Evolutionary conservation across 139 green algal species (phyloP).

Genomic region (Coelastrella sp.): DNA sequence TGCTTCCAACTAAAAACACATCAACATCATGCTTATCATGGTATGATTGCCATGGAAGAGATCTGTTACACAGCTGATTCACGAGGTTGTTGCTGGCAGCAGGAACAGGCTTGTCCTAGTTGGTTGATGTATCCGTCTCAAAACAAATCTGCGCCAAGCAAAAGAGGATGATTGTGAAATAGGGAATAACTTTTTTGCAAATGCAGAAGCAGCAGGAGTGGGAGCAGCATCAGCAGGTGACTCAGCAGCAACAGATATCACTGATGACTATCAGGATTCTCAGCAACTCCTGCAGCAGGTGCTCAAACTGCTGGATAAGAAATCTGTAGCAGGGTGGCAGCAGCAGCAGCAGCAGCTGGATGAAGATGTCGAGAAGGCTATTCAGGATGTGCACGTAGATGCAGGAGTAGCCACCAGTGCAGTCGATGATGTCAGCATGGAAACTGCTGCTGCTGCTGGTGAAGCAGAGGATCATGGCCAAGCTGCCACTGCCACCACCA

Average conservation of each 20-base stretch:
- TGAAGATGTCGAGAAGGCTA: background rate
- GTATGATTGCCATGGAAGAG: too few relatives aligned
- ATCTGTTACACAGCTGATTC: too few relatives aligned
- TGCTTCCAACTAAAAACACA: too few relatives aligned
- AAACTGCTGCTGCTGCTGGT: background rate
- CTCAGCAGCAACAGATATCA: background rate
- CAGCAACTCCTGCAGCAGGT: conserved; percentile 15
- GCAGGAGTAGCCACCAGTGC: background rate
- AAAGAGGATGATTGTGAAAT: too few relatives aligned
- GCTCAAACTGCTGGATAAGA: background rate
- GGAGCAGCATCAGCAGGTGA: background rate
- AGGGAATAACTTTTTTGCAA: too few relatives aligned
- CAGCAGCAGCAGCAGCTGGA: conserved; percentile 15
- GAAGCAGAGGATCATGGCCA: background rate
- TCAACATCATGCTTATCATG: too few relatives aligned
- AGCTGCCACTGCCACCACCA: background rate
- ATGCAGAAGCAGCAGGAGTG: background rate
- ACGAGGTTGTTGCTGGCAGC: too few relatives aligned
- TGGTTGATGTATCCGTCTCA: too few relatives aligned
- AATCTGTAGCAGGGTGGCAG: too few relatives aligned
- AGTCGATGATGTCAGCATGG: background rate
- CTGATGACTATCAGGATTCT: background rate
- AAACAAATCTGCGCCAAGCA: too few relatives aligned
- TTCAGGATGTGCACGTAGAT: background rate
- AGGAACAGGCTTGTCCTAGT: too few relatives aligned